Base-by-base conservation (phyloP, 2,329 filamentous ascomycete genomes). In the Lasiodiplodia hormozganensis region DNA sequence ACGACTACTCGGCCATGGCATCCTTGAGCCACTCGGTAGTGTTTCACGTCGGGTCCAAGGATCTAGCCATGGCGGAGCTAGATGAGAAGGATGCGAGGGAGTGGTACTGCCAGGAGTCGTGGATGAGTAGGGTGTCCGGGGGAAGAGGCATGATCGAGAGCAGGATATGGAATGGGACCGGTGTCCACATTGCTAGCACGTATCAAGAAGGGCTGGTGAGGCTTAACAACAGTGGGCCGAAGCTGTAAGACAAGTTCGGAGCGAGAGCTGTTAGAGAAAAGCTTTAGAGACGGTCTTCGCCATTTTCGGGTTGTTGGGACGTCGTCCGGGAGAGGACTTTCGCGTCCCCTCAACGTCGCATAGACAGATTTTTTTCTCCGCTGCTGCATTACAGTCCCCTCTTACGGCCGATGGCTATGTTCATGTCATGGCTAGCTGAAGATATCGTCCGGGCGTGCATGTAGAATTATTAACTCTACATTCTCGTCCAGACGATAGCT, bases 101-200 rank as follows among this genome's bases (percentile, higher is more conserved):
- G 57, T 78, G 76, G 76, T 79, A 74, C 67, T 71, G 77, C 38
- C 75, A 77, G 57, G 77, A 79, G 56, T 69, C 74, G 2, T 73
- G 74, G 72, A 28, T 75, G 18, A 73, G 72, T 8, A 67, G 76
- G 62, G 72, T 73, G 12, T 70, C 69, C 4, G 72, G 73, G 0
- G 76, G 75, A 3, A 72, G 76, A 62, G 76, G 71, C 2, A 58
- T 78, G 52, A 72, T 76, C 69, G 72, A 65, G 34, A 75, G 74
- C 69, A 70, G 75, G 10, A 57, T 79, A 69, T 78, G 75, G 76
- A 73, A 77, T 49, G 70, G 73, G 23, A 70, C 56, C 16, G 76
- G 76, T 8, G 69, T 72, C 31, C 77, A 78, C 69, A 70, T 78
- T 62, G 77, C 77, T 11, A 78, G 71, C 23, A 77, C 73, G 14